Conservation (phyloP, 2,329 filamentous ascomycete genomes). For the Ascochyta lentis region DNA sequence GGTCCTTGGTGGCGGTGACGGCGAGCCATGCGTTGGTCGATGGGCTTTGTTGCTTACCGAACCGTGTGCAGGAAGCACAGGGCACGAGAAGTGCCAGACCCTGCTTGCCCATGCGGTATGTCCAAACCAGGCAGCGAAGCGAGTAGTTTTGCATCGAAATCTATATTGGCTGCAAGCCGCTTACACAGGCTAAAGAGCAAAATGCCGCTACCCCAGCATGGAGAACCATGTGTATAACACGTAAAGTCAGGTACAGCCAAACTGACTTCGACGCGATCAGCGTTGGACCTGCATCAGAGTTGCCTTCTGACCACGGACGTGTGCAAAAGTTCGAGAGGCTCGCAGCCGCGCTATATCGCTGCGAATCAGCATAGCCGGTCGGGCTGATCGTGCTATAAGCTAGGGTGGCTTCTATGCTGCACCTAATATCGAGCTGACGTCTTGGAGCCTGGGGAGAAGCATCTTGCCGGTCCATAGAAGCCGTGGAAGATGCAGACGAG, state of each 20-base stretch:
- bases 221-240: conserved; percentile 7
- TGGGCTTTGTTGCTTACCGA: conserved; percentile 33
- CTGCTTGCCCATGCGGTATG: conserved; percentile 22
- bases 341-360: conserved; percentile 33
- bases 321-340: conserved; percentile 22
- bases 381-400: conserved; percentile 29
- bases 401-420: conserved; percentile 27
- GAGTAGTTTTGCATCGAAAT: conserved; percentile 20
- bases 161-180: conserved; percentile 26
- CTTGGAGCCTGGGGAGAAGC: conserved; percentile 26
- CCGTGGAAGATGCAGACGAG: conserved; percentile 31
- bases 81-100: conserved; percentile 18
- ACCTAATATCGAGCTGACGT: conserved; percentile 34
- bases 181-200: conserved; percentile 40
- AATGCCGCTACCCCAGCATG: conserved; percentile 22
- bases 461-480: conserved; percentile 29
- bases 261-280: conserved; percentile 26
- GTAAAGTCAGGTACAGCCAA: conserved; percentile 21
- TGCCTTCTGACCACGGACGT: conserved; percentile 29
- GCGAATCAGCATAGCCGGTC: conserved; percentile 30
- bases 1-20: conserved; percentile 23
- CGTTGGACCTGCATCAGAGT: conserved; percentile 43
- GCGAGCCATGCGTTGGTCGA: conserved; percentile 21
- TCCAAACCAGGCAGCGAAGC: conserved; percentile 26
- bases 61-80: conserved; percentile 38